A percentile compares a stretch with the other conserved stretches of the same genome.
phyloP scores from a whole-genome alignment of 1,284 basidiomycete genomes.

The Sanghuangporus weigelae region DNA sequence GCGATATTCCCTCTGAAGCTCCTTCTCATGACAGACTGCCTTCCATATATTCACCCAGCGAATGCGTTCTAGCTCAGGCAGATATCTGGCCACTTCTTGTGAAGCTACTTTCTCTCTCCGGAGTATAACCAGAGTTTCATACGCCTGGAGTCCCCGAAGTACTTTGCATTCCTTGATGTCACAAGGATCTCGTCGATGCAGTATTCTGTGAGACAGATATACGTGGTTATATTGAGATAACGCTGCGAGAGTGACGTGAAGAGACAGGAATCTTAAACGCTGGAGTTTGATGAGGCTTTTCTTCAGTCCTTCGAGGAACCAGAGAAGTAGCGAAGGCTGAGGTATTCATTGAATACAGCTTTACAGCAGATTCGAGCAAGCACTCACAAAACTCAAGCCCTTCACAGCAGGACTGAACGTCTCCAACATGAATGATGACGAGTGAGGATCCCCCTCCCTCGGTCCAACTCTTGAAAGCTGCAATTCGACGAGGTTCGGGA shows the following conservation, averaged over 20 bases:
- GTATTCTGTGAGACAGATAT: not conserved
- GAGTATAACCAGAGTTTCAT: not conserved
- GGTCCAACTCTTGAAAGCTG: not conserved
- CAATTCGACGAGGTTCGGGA: conserved; percentile 8
- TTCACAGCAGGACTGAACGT: not conserved
- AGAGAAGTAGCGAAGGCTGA: not conserved
- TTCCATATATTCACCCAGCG: conserved; percentile 5
- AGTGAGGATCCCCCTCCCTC: not conserved
- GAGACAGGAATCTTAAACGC: not conserved
- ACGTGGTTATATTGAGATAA: not conserved
- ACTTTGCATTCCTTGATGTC: not conserved
- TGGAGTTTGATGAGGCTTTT: not conserved
- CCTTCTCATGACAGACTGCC: not conserved
- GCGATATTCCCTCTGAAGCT: not conserved
- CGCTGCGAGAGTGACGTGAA: not conserved
- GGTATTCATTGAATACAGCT: not conserved
- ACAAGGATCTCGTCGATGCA: not conserved
- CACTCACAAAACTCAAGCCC: not conserved
- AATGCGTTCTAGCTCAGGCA: not conserved
- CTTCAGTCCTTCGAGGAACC: not conserved
- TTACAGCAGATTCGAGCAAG: not conserved
- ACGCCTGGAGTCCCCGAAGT: not conserved
- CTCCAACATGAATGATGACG: not conserved
- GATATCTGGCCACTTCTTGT: not conserved
- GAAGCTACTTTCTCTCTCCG: not conserved